Percentiles rank a stretch among this genome's conserved stretches.
phyloP scores from a whole-genome alignment of 257 asterid species.

The Plantago ovata region DNA sequence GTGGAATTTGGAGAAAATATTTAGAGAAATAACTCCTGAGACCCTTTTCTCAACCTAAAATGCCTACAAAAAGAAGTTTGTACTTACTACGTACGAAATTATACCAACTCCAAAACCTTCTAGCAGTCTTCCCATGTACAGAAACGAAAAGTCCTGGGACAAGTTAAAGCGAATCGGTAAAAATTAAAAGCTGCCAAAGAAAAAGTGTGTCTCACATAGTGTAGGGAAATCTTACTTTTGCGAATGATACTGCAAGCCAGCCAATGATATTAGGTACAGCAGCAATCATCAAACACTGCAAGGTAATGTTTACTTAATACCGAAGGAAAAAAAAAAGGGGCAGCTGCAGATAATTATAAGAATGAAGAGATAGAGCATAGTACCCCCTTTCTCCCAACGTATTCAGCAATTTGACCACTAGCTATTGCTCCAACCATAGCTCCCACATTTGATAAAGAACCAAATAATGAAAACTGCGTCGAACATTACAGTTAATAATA shows the following conservation, averaged over 20 bases:
- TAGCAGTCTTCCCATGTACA: conserved; percentile 43
- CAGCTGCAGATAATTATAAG: background rate
- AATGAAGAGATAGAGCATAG: background rate
- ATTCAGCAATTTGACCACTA: conserved; percentile 97
- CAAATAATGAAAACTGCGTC: conserved; percentile 81
- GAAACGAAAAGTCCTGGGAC: conserved; percentile 22
- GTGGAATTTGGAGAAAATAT: background rate
- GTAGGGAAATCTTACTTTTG: conserved; percentile 45
- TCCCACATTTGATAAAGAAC: conserved; percentile 89
- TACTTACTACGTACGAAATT: conserved; percentile 36
- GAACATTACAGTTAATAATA: conserved; percentile 17
- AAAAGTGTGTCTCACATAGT: background rate
- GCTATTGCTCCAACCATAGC: conserved; percentile 99
- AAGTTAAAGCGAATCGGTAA: background rate
- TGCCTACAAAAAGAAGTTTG: background rate
- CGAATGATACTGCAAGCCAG: conserved; percentile 90
- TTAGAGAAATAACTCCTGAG: conserved; percentile 6
- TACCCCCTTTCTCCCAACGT: conserved; percentile 96
- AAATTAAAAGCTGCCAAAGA: background rate
- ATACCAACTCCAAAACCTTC: conserved; percentile 46
- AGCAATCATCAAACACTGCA: conserved; percentile 84
- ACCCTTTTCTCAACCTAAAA: conserved; percentile 8
- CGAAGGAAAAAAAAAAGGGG: background rate
- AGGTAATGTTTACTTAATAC: background rate
- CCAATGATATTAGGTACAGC: conserved; percentile 92